Evolutionary conservation across 2,329 filamentous ascomycete species (phyloP), one percentile per base, ranked within the genome.

Genomic region (Fusarium haematococcum): DNA sequence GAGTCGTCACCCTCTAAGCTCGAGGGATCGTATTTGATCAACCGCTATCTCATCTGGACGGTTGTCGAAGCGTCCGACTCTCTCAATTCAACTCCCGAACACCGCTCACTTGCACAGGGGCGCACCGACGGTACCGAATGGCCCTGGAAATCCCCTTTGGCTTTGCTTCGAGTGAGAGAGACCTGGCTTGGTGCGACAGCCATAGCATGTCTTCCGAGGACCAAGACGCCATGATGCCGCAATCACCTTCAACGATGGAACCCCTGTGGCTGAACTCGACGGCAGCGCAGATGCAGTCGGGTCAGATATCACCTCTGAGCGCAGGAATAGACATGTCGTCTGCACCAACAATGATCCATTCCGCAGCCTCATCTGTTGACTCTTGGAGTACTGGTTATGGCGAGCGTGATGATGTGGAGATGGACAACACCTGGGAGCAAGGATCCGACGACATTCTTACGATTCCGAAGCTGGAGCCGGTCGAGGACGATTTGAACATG

Each of bases 391-490:
- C 82, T 39, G 83, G 80, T 62, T 85, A 83, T 73, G 81, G 80
- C 64, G 83, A 85, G 2, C 79, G 75, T 50, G 81, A 83, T 16
- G 83, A 83, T 60, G 75, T 77, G 45, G 83, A 86, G 23, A 82
- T 84, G 37, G 85, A 87, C 33, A 79, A 81, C 63, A 79, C 82
- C 43, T 89, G 87, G 87, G 87, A 89, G 50, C 85, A 84, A 33
- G 81, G 78, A 48, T 83, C 85, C 6, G 86, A 87, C 62, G 86
- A 88, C 41, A 80, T 84, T 43, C 75, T 88, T 54, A 77, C 86
- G 16, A 80, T 88, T 9, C 88, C 88, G 9, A 92, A 92, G 79
- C 75, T 89, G 13, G 90, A 91, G 75, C 88, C 89, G 3, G 69
- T 84, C 57, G 90, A 91, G 57, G 88, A 91, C 67, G 87, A 88